These are phyloP conservation scores for Rhizopus arrhizus DNA, from an alignment of 371 early-diverging fungal species.

Conservation along the genomic window DNA sequence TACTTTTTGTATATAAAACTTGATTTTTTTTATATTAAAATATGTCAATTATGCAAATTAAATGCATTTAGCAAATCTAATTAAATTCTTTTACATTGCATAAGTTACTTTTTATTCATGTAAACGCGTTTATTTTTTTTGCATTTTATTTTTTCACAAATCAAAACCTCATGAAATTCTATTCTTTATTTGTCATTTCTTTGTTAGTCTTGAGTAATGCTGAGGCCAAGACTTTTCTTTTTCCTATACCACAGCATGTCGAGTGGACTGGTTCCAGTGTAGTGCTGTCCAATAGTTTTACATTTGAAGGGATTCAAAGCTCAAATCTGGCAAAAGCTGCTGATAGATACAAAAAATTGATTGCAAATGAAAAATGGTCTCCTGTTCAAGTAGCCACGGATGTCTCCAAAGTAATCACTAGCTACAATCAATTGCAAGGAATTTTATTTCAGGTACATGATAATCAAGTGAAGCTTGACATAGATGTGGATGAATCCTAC, in stretches of 20 bases:
- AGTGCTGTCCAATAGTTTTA: slow-evolving; percentile 7
- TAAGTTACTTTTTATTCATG: neutral
- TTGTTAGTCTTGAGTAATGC: neutral
- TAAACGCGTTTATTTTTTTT: neutral
- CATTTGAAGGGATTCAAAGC: slow-evolving; percentile 21
- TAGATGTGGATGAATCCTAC: slow-evolving; percentile 60
- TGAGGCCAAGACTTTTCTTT: slow-evolving; percentile 18
- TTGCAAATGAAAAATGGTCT: slow-evolving; percentile 13
- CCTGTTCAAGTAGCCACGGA: slow-evolving; percentile 20
- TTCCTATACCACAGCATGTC: slow-evolving; percentile 21
- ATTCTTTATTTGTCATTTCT: neutral
- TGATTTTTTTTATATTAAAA: too few species aligned
- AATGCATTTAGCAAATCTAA: too few species aligned
- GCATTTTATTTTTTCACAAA: neutral
- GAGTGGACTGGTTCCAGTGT: slow-evolving; percentile 9
- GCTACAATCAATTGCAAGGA: neutral
- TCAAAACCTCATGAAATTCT: neutral
- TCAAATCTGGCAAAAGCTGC: slow-evolving; percentile 13
- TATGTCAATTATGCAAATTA: too few species aligned
- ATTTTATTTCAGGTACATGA: slow-evolving; percentile 9
- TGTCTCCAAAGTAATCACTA: neutral
- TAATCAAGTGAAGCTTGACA: slow-evolving; percentile 14
- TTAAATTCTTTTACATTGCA: too few species aligned
- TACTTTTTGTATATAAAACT: too few species aligned
- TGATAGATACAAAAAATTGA: slow-evolving; percentile 10